Percentiles rank a stretch among this genome's conserved stretches.
Conservation (phyloP, 306 rosid species). For the Parietaria judaica region DNA sequence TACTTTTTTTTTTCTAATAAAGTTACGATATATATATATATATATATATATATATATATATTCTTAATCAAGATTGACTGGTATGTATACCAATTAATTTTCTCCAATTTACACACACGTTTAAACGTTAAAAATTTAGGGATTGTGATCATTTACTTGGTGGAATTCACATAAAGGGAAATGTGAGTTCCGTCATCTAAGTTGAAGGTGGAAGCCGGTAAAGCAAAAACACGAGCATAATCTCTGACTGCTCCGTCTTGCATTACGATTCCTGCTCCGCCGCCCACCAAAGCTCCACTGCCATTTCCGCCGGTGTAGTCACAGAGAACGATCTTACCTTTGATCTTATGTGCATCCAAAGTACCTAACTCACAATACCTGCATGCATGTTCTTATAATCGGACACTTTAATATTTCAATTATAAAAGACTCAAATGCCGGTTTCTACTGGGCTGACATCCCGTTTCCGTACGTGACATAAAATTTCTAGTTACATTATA, state of each 20-base stretch:
- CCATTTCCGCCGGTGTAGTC: not conserved
- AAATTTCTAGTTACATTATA: too few relatives aligned
- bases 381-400: not conserved
- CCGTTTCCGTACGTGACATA: too few relatives aligned
- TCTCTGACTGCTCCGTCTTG: too few relatives aligned
- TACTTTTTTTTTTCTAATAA: too few relatives aligned
- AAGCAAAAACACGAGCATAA: not conserved
- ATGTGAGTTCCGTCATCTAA: not conserved
- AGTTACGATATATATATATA: too few relatives aligned
- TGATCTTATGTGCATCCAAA: too few relatives aligned
- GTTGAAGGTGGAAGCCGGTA: slow-evolving; percentile 5
- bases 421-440: not conserved
- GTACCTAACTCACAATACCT: not conserved
- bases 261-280: slow-evolving; percentile 8
- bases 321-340: slow-evolving; percentile 38
- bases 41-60: too few relatives aligned
- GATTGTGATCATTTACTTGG: not conserved
- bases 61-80: too few relatives aligned
- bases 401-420: not conserved
- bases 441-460: too few relatives aligned
- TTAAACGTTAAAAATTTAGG: too few relatives aligned
- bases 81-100: too few relatives aligned
- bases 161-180: not conserved
- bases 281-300: not conserved
- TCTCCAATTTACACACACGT: too few relatives aligned